These are phyloP conservation scores for Ceratocystis huliohia DNA, from an alignment of 2,329 filamentous ascomycete genomes.

Conservation along the genomic window DNA sequence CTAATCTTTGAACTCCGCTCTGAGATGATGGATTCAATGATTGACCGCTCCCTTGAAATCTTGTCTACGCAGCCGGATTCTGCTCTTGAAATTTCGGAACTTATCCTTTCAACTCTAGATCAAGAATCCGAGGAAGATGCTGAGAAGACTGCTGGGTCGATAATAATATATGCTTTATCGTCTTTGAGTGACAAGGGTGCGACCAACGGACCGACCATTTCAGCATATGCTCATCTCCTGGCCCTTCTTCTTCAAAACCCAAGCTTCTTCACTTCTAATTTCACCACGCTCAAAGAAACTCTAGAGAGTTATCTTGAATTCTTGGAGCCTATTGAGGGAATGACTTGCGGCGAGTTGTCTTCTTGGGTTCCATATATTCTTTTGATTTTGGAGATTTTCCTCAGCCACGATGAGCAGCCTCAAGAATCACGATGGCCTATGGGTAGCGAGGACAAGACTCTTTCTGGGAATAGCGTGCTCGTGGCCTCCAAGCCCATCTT, in stretches of 20 bases:
- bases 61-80: slow-evolving; percentile 77
- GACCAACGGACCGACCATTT: slow-evolving; percentile 49
- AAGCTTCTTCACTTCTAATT: slow-evolving; percentile 63
- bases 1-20: slow-evolving; percentile 43
- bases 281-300: slow-evolving; percentile 62
- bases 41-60: slow-evolving; percentile 82
- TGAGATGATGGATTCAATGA: slow-evolving; percentile 60
- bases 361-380: slow-evolving; percentile 88
- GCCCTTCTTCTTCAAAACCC: slow-evolving; percentile 77
- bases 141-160: slow-evolving; percentile 56
- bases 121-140: slow-evolving; percentile 35
- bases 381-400: slow-evolving; percentile 74
- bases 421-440: slow-evolving; percentile 57
- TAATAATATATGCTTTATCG: slow-evolving; percentile 71
- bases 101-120: slow-evolving; percentile 62
- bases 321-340: slow-evolving; percentile 55
- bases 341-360: slow-evolving; percentile 63
- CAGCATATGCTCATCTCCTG: slow-evolving; percentile 82
- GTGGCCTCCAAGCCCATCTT: slow-evolving; percentile 34
- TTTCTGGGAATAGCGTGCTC: slow-evolving; percentile 23
- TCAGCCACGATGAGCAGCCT: slow-evolving; percentile 82
- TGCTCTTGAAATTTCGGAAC: slow-evolving; percentile 79
- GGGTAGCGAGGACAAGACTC: slow-evolving; percentile 35
- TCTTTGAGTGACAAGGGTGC: slow-evolving; percentile 51
- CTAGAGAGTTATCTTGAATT: slow-evolving; percentile 67